Base-by-base conservation (phyloP, 352 stramenopile genomes). In the Globisporangium lucens region DNA sequence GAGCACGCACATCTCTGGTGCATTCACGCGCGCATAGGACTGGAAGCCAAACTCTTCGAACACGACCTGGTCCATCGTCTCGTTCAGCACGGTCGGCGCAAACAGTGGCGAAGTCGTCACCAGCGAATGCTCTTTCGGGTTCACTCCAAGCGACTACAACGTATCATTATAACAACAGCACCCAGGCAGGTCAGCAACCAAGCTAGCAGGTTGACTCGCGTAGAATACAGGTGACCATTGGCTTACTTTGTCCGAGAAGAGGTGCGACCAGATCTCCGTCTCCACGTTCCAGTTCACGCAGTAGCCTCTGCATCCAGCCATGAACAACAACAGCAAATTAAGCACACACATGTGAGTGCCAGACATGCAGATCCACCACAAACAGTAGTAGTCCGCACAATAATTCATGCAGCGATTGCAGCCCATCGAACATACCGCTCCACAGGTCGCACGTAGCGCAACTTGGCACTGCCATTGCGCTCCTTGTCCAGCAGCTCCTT, bases 261-360 rank as follows among this genome's bases (percentile, higher is more conserved):
- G 52, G 52, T 89, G 71, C 15, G 70, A 51, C 75, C 79, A 90
- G 8, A 93, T 64, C 36, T 91, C 85, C 4, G 69, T 79, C 71
- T 91, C 82, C 10, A 90, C 70, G 62, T 93, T 93, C 85, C 85
- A 93, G 57, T 93, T 93, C 47, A 93, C 83, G 52, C 82, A 91
- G 65, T 91, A 93, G 20, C 85, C 85, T n/a, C 84, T 90, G 57
- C 24, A 59, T 29, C 22, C 38, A 38, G 15, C 24, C n/a, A 62
- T 17, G 4, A 56, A 29, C 9, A 29, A 51, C 13, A 29, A 55
- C 29, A 3, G 29, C 1, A 33, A 4, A 33, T 33, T 33, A 33
- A 33, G 29, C 5, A 33, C 29, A 33, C 20, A 22, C 7, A 52
- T 17, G 9, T 41, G 10, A 36, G 9, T 20, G 67, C 52, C 41